Conservation (phyloP, 352 stramenopile species). For the Pythium oligandrum region DNA sequence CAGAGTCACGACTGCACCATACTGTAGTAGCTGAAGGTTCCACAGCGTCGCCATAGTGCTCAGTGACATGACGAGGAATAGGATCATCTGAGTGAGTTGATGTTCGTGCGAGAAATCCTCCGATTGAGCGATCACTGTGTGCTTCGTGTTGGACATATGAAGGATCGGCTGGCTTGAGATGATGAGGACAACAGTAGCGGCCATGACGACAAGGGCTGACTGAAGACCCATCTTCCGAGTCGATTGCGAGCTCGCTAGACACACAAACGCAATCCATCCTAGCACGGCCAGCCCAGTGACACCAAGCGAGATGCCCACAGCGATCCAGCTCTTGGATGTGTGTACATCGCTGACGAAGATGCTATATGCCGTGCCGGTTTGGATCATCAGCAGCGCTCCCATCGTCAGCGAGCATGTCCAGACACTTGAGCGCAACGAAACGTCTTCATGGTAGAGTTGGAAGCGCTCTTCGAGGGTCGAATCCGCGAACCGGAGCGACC, state of each 20-base stretch:
- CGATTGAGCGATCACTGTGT: slow-evolving; percentile 33
- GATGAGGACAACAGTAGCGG: not conserved
- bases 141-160: too few species aligned
- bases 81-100: slow-evolving; percentile 39
- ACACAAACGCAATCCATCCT: slow-evolving; percentile 7
- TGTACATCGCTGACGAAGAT: too few species aligned
- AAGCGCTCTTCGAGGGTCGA: slow-evolving; percentile 44
- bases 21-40: slow-evolving; percentile 52
- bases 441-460: slow-evolving; percentile 57
- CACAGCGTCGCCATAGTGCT: slow-evolving; percentile 45
- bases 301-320: not conserved
- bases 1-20: slow-evolving; percentile 22
- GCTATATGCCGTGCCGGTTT: slow-evolving; percentile 18
- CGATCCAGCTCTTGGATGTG: too few species aligned
- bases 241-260: not conserved
- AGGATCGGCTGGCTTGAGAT: not conserved
- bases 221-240: not conserved
- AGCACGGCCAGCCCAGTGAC: slow-evolving; percentile 6
- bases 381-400: slow-evolving; percentile 27
- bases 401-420: slow-evolving; percentile 31
- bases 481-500: slow-evolving; percentile 46
- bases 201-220: slow-evolving; percentile 9
- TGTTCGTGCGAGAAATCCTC: slow-evolving; percentile 5
- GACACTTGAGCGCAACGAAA: slow-evolving; percentile 29
- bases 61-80: slow-evolving; percentile 50